phyloP scores from a whole-genome alignment of 257 asterid species.

The Solanum piurae region DNA sequence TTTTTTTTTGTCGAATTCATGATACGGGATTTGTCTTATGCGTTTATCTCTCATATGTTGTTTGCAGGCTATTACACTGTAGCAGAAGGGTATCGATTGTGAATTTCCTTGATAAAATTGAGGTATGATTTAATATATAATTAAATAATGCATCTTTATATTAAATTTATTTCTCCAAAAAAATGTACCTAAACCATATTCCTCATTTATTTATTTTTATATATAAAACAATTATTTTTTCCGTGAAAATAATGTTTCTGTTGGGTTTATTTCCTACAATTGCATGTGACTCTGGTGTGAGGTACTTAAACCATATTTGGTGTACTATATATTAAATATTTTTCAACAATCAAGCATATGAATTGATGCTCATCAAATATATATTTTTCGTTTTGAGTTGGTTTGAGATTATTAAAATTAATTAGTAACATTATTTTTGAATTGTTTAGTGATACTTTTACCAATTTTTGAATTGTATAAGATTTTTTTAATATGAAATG shows the following conservation, averaged over 20 bases:
- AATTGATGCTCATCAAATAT: neutral
- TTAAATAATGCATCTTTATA: neutral
- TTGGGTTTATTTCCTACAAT: neutral
- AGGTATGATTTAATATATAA: neutral
- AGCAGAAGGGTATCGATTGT: accelerated
- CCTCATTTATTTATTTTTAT: neutral
- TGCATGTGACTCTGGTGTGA: neutral
- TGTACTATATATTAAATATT: neutral
- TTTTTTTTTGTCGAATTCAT: neutral
- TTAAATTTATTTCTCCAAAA: neutral
- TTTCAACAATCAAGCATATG: neutral
- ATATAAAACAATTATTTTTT: neutral
- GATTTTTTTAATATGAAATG: neutral
- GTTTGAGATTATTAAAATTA: neutral
- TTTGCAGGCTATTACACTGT: neutral
- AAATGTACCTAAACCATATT: neutral
- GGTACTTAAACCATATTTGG: neutral
- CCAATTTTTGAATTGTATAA: neutral
- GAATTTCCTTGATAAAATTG: neutral
- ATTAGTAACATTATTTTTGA: neutral
- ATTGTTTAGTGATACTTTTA: neutral
- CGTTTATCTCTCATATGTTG: no score
- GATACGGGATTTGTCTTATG: accelerated
- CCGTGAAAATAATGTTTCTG: neutral
- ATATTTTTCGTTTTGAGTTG: neutral